phyloP scores from a whole-genome alignment of 495 filamentous ascomycete genomes.

The Lasiosphaeris hirsuta region DNA sequence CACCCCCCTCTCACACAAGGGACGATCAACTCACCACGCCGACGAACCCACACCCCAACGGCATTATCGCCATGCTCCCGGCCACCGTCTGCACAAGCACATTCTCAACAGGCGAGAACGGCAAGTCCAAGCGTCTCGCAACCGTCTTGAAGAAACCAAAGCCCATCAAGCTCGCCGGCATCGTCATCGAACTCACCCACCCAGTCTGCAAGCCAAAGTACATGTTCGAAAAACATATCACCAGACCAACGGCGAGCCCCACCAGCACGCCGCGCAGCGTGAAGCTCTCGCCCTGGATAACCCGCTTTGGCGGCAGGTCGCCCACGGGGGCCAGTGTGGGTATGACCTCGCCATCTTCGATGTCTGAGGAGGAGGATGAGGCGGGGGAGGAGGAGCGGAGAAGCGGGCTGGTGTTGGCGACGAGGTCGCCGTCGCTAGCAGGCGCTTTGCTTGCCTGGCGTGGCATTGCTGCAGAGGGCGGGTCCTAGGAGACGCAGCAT shows the following conservation, averaged over 20 bases:
- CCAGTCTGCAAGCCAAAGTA: conserved; percentile 98
- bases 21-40: conserved; percentile 50
- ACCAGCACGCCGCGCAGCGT: conserved; percentile 76
- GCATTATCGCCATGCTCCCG: conserved; percentile 94
- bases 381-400: conserved; percentile 3
- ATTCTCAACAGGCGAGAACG: conserved; percentile 94
- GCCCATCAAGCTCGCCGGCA: conserved; percentile 94
- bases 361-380: neutral
- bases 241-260: conserved; percentile 76
- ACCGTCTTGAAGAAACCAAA: conserved; percentile 91
- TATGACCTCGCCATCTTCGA: neutral
- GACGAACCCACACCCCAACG: conserved; percentile 91
- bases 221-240: conserved; percentile 94
- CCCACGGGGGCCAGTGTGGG: too few relatives aligned
- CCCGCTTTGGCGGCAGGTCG: too few relatives aligned
- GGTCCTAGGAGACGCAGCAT: too few relatives aligned
- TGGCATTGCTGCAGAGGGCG: too few relatives aligned
- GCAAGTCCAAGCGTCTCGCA: conserved; percentile 62
- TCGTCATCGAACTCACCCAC: conserved; percentile 68
- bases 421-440: neutral
- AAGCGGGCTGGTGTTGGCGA: neutral
- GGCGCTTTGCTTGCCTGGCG: neutral
- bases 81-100: conserved; percentile 97
- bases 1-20: neutral
- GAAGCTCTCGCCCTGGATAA: conserved; percentile 57